These are phyloP conservation scores for Fusarium citri DNA, from an alignment of 2,329 filamentous ascomycete species.

Conservation along the genomic window DNA sequence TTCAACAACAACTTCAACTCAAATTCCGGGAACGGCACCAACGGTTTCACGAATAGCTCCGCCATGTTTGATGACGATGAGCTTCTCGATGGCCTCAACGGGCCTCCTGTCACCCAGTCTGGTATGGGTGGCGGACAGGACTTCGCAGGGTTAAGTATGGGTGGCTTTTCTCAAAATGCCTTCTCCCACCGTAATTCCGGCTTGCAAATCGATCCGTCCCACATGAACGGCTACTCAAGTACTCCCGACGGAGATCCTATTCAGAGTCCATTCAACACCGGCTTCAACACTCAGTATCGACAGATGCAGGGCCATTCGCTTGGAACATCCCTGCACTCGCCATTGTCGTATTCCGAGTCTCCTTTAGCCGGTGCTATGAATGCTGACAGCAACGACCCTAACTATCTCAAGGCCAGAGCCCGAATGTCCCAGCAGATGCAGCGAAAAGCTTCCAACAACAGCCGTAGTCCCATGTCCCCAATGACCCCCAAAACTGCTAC, in stretches of 20 bases:
- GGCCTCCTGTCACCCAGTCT: slow-evolving; percentile 64
- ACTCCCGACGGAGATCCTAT: slow-evolving; percentile 93
- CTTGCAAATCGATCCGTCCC: slow-evolving; percentile 64
- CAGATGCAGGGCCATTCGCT: slow-evolving; percentile 71
- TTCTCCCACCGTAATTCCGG: slow-evolving; percentile 66
- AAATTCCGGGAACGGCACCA: slow-evolving; percentile 68
- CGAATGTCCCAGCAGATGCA: slow-evolving; percentile 73
- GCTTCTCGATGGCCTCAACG: slow-evolving; percentile 78
- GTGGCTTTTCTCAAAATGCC: slow-evolving; percentile 62
- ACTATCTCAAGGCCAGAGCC: slow-evolving; percentile 70
- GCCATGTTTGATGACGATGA: slow-evolving; percentile 90
- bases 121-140: slow-evolving; percentile 66
- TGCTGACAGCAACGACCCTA: slow-evolving; percentile 62
- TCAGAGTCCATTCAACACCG: slow-evolving; percentile 86
- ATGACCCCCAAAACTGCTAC: slow-evolving; percentile 89
- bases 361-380: slow-evolving; percentile 61
- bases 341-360: slow-evolving; percentile 55
- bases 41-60: slow-evolving; percentile 80
- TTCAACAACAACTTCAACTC: slow-evolving; percentile 70
- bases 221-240: slow-evolving; percentile 86
- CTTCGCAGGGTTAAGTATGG: slow-evolving; percentile 69
- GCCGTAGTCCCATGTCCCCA: slow-evolving; percentile 69
- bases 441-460: slow-evolving; percentile 78
- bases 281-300: slow-evolving; percentile 84
- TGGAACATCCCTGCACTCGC: slow-evolving; percentile 60